Conservation (phyloP, 1,284 basidiomycete genomes). For the Ceratobasidium papillatum region DNA sequence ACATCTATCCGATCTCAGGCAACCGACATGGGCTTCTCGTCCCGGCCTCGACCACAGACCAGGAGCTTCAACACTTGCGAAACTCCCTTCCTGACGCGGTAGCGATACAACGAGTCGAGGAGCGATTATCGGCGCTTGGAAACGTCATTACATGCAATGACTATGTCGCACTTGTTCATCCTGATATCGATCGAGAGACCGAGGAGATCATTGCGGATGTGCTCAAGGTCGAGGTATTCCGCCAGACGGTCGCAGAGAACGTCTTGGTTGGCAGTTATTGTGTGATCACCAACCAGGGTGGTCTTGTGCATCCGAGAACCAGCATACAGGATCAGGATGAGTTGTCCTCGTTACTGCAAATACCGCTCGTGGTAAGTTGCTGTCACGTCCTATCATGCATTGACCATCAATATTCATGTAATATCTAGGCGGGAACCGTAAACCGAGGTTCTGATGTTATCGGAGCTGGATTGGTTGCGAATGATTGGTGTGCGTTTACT, state of each 20-base stretch:
- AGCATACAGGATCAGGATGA: slow-evolving; percentile 98
- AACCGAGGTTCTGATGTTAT: slow-evolving; percentile 98
- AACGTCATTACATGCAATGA: slow-evolving; percentile 99
- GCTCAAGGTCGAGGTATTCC: slow-evolving; percentile 98
- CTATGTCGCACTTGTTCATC: slow-evolving; percentile 96
- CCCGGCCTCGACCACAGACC: slow-evolving; percentile 94
- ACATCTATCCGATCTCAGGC: slow-evolving; percentile 56
- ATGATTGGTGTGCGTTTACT: slow-evolving; percentile 99
- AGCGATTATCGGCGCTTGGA: slow-evolving; percentile 93
- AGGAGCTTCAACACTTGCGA: slow-evolving; percentile 96
- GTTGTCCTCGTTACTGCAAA: slow-evolving; percentile 91
- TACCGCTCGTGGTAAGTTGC: slow-evolving; percentile 88
- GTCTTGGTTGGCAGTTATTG: slow-evolving; percentile 97
- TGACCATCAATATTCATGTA: background rate
- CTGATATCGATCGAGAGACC: slow-evolving; percentile 97
- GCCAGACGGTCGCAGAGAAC: slow-evolving; percentile 97
- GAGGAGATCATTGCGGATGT: slow-evolving; percentile 99
- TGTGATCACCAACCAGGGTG: slow-evolving; percentile 94
- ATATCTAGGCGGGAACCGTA: slow-evolving; percentile 87
- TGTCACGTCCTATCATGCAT: background rate
- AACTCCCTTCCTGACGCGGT: slow-evolving; percentile 95
- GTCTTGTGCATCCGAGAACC: slow-evolving; percentile 97
- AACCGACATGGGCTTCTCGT: slow-evolving; percentile 97
- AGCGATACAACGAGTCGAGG: slow-evolving; percentile 95
- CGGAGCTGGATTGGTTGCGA: slow-evolving; percentile 96